A percentile compares a stretch with the other conserved stretches of the same genome.
Evolutionary conservation across 179 eudicot species (phyloP).

Genomic region (Silene coronaria): DNA sequence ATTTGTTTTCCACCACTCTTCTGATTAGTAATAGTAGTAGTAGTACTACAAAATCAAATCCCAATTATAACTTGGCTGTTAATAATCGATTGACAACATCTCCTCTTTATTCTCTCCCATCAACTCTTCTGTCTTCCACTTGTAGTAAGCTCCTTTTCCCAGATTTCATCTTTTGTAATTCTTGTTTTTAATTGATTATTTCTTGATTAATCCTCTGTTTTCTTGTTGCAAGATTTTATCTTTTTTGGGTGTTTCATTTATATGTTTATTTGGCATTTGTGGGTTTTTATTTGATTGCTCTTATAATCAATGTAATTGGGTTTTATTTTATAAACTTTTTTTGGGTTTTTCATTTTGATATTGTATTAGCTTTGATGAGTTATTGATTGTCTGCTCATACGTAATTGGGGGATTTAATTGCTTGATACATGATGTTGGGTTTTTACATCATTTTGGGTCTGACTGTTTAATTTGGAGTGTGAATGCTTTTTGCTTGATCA

Average conservation of each 20-base stretch:
- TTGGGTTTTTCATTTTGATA: no score
- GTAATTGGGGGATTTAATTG: neutral
- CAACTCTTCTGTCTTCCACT: neutral
- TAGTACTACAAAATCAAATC: neutral
- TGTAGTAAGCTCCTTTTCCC: neutral
- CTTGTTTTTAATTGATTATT: neutral
- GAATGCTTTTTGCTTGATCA: neutral
- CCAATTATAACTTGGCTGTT: neutral
- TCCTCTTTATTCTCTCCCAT: neutral
- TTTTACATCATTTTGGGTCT: neutral
- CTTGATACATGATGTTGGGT: neutral
- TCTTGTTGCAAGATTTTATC: neutral
- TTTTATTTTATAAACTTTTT: no score
- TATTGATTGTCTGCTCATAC: no score
- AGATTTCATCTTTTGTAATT: neutral
- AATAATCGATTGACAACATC: neutral
- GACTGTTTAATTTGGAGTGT: neutral
- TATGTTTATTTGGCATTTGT: no score
- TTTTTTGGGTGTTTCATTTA: no score
- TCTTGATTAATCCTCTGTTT: neutral
- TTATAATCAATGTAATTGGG: no score
- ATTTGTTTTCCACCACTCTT: neutral
- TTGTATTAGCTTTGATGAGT: no score
- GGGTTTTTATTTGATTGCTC: no score
- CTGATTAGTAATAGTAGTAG: no score